Evolutionary conservation across 2,329 filamentous ascomycete species (phyloP).

Genomic region (Ophiostoma sp.): DNA sequence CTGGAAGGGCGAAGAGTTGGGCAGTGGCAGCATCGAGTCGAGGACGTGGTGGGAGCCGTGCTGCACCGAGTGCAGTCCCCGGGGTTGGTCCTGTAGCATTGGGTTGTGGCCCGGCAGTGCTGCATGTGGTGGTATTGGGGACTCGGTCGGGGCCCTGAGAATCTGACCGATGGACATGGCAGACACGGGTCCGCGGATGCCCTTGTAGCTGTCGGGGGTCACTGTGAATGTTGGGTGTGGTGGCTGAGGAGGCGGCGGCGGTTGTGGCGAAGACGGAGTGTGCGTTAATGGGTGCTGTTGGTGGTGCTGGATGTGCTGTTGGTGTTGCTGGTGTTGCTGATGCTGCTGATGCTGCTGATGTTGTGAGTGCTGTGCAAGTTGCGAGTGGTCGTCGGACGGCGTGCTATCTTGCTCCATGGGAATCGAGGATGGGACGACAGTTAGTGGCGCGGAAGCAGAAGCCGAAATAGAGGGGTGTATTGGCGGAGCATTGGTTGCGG

Average conservation of each 20-base stretch:
- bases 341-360: background rate
- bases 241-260: constrained; percentile 21
- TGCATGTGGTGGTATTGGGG: constrained; percentile 30
- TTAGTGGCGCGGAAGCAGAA: background rate
- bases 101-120: constrained; percentile 31
- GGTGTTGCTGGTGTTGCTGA: constrained; percentile 9
- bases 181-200: constrained; percentile 43
- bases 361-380: background rate
- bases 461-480: constrained; percentile 17
- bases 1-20: constrained; percentile 36
- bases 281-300: constrained; percentile 4
- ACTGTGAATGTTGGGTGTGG: constrained; percentile 31
- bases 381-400: constrained; percentile 19
- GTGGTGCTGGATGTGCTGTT: constrained; percentile 6
- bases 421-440: constrained; percentile 4
- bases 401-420: constrained; percentile 26
- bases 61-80: constrained; percentile 35
- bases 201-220: constrained; percentile 41
- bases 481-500: constrained; percentile 18
- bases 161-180: constrained; percentile 35
- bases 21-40: constrained; percentile 26
- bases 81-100: constrained; percentile 33
- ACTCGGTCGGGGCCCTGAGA: constrained; percentile 30
- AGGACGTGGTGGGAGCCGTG: constrained; percentile 33
- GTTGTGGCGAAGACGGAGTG: constrained; percentile 42